phyloP scores from a whole-genome alignment of 2,329 filamentous ascomycete species.

The Ascochyta rabiei region DNA sequence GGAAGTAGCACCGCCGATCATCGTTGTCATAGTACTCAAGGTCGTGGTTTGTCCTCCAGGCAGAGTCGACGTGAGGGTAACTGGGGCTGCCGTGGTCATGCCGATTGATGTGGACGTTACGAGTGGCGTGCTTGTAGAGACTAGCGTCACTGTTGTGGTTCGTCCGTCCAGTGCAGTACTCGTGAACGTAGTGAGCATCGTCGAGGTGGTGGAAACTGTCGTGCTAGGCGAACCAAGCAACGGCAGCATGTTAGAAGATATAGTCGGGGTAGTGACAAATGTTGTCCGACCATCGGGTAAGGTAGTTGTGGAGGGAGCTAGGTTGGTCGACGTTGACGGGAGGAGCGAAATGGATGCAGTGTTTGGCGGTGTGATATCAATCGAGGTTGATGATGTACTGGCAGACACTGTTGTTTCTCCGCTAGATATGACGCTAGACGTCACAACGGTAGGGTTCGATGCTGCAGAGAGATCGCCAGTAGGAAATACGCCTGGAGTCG shows the following conservation, averaged over 20 bases:
- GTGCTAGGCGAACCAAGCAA: neutral
- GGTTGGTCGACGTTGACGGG: neutral
- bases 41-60: neutral
- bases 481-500: neutral
- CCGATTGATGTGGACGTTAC: neutral
- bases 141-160: neutral
- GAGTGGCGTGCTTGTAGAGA: neutral
- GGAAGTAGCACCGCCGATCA: neutral
- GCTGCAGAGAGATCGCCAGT: neutral
- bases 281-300: neutral
- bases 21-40: neutral
- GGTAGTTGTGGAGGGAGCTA: neutral
- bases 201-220: neutral
- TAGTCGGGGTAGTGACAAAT: neutral
- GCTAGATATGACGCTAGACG: neutral
- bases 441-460: neutral
- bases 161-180: slow-evolving; percentile 2
- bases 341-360: neutral
- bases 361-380: neutral
- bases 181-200: neutral
- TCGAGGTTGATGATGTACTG: neutral
- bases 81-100: neutral
- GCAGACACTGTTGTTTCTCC: neutral
- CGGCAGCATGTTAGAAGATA: neutral
- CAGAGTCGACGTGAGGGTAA: neutral